Evolutionary conservation across 75 land plant genomes (phyloP), one percentile per base, ranked within the genome.

Genomic region (Sequoia sempervirens): DNA sequence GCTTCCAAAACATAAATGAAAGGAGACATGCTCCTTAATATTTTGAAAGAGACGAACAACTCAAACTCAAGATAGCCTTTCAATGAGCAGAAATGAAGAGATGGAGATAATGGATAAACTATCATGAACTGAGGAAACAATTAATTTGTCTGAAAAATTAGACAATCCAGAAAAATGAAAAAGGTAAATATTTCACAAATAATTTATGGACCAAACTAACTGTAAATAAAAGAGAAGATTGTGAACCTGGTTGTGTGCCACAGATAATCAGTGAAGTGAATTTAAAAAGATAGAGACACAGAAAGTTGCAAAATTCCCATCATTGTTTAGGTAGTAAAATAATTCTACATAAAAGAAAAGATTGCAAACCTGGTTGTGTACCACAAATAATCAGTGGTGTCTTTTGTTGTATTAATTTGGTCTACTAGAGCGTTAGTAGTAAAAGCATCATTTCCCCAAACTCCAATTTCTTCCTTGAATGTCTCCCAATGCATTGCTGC

Each of bases 321-420:
- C 32, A 28, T 81, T 50, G 50, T 68, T 40, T 38, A 81, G 30
- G 82, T 41, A 75, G 12, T 82, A 47, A 45, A 84, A 50, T 34
- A 78, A 41, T 43, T 78, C n/a, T 78, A 45, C 28, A 9, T 78
- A 23, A 6, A 78, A 78, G 47, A 78, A 15, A 45, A 78, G 80
- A 23, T 78, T n/a, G 5, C 52, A 78, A 52, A 94, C 98, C 98
- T 94, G 81, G 89, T 93, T 79, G 91, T 89, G 79, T 94, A 93
- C 98, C 98, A 96, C 47, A 96, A 86, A 86, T 96, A 96, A 84
- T 96, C 98, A n/a, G 96, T 96, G 8, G 90, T 69, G 85, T 92
- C 94, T 84, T 90, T 92, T 46, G 98, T 96, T 28, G 98, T 93
- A 82, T 94, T 96, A 38, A 96, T 90, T 76, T 96, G 98, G 83